Conservation (phyloP, 257 asterid species). For the Apocynum venetum region DNA sequence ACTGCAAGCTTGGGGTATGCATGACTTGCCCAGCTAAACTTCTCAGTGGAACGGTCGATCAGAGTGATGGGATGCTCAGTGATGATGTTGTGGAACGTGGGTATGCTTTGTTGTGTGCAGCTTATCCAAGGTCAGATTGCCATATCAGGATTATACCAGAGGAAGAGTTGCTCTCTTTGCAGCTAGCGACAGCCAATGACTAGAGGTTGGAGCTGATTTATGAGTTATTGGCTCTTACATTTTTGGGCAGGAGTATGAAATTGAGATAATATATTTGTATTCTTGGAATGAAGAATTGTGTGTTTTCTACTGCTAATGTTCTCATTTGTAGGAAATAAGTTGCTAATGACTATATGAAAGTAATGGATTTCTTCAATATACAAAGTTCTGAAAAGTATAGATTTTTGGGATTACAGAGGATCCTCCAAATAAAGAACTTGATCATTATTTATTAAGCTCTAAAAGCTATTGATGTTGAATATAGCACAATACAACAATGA, state of each 20-base stretch:
- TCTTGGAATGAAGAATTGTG: background rate
- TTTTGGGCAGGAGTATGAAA: background rate
- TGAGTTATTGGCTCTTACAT: slow-evolving; percentile 8
- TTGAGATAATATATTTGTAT: slow-evolving; percentile 4
- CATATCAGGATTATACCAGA: slow-evolving; percentile 72
- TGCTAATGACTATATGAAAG: background rate
- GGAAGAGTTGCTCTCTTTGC: slow-evolving; percentile 82
- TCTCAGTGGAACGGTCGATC: slow-evolving; percentile 74
- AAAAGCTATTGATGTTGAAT: background rate
- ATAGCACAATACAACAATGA: background rate
- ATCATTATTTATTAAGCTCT: background rate
- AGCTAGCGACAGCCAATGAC: slow-evolving; percentile 92
- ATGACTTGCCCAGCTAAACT: slow-evolving; percentile 94
- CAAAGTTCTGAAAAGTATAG: background rate
- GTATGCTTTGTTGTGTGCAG: slow-evolving; percentile 66
- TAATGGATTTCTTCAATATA: background rate
- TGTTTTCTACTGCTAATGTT: background rate
- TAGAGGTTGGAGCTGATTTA: slow-evolving; percentile 21
- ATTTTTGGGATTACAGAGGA: background rate
- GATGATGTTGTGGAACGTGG: slow-evolving; percentile 91
- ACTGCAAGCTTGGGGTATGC: slow-evolving; percentile 97
- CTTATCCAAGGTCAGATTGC: slow-evolving; percentile 92
- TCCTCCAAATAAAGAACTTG: background rate
- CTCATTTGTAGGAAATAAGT: background rate
- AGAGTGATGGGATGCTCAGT: slow-evolving; percentile 96